Evolutionary conservation across 148 eudicot genomes (phyloP).

Genomic region (Cornus kousa): DNA sequence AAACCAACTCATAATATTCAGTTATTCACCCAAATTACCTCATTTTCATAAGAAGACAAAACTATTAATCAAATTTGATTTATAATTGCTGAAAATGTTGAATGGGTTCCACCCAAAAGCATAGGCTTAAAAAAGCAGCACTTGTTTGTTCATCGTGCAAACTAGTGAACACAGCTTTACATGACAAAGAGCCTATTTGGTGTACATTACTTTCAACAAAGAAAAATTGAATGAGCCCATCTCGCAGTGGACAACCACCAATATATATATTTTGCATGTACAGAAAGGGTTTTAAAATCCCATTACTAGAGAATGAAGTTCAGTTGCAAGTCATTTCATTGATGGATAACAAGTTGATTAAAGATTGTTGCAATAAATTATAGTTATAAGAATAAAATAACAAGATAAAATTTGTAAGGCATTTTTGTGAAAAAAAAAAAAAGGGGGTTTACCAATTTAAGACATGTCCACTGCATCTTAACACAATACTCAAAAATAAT

Average conservation of each 20-base stretch:
- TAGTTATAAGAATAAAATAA: background rate
- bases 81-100: background rate
- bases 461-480: no score
- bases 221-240: background rate
- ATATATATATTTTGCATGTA: background rate
- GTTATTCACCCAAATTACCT: no score
- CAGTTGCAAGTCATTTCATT: background rate
- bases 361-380: background rate
- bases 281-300: background rate
- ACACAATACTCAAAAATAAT: no score
- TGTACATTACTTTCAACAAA: background rate
- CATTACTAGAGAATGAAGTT: background rate
- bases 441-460: background rate
- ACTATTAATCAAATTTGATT: background rate
- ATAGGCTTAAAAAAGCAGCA: background rate
- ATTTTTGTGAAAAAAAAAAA: background rate
- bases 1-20: background rate
- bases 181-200: no score
- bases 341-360: background rate
- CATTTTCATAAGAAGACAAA: no score
- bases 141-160: background rate
- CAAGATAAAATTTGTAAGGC: no score
- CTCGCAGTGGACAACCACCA: background rate
- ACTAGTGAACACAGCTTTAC: background rate
- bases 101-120: no score